Evolutionary conservation across 164 flowering plant genomes (phyloP).

Genomic region (Tetrastigma voinierianum): DNA sequence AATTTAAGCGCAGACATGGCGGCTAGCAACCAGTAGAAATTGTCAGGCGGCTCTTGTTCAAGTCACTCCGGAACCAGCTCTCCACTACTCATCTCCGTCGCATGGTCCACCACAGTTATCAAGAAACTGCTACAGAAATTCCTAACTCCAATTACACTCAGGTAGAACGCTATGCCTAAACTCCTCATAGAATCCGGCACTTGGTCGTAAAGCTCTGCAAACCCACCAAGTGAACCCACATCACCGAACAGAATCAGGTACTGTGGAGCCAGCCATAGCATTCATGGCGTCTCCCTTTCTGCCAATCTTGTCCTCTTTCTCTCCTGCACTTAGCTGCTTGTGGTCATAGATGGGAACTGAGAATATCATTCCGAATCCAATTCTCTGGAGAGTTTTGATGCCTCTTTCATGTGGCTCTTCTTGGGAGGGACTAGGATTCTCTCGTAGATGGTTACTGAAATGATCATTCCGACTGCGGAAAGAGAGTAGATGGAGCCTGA

Average conservation of each 20-base stretch:
- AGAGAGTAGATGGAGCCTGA: slow-evolving; percentile 57
- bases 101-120: slow-evolving; percentile 46
- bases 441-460: slow-evolving; percentile 53
- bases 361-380: too few relatives aligned
- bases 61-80: slow-evolving; percentile 66
- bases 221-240: too few relatives aligned
- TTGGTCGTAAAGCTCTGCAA: too few relatives aligned
- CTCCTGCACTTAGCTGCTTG: too few relatives aligned
- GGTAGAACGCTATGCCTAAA: slow-evolving; percentile 63
- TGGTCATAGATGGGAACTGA: too few relatives aligned
- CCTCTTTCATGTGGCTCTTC: too few relatives aligned
- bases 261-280: too few relatives aligned
- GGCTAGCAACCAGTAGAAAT: slow-evolving; percentile 65
- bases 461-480: slow-evolving; percentile 44
- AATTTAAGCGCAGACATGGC: slow-evolving; percentile 37
- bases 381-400: too few relatives aligned
- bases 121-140: slow-evolving; percentile 57
- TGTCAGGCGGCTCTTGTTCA: slow-evolving; percentile 52
- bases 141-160: slow-evolving; percentile 58
- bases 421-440: too few relatives aligned
- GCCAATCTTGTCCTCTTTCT: too few relatives aligned
- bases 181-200: slow-evolving; percentile 81
- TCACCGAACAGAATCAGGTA: too few relatives aligned
- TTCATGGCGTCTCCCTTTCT: too few relatives aligned
- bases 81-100: slow-evolving; percentile 26